Percentiles rank a stretch among this genome's conserved stretches.
Evolutionary conservation across 116 monocot species (phyloP).

Genomic region (Trichopus zeylanicus): DNA sequence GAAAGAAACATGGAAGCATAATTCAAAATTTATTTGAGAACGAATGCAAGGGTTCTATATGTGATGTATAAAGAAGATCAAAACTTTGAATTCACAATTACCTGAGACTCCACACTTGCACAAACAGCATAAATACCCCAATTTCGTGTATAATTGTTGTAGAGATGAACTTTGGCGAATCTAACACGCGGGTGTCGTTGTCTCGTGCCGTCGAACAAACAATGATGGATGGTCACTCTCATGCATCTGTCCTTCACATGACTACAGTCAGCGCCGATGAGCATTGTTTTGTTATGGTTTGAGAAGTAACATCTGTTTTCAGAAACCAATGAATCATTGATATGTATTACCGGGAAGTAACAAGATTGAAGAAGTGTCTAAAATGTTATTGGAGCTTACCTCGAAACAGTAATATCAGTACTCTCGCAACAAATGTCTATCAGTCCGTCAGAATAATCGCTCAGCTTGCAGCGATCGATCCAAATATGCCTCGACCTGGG

Average conservation of each 20-base stretch:
- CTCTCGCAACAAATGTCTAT: slow-evolving; percentile 89
- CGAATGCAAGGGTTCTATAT: neutral
- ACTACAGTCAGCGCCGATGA: slow-evolving; percentile 57
- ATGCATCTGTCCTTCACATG: slow-evolving; percentile 64
- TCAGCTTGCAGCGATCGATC: slow-evolving; percentile 82
- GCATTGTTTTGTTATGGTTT: slow-evolving; percentile 75
- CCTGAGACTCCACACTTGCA: slow-evolving; percentile 93
- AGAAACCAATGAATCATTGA: neutral
- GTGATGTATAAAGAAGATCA: no score
- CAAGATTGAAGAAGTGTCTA: neutral
- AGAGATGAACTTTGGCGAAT: slow-evolving; percentile 89
- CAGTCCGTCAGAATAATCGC: slow-evolving; percentile 72
- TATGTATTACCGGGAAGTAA: no score
- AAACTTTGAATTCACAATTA: neutral
- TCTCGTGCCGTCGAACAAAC: slow-evolving; percentile 78
- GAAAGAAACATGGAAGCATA: neutral
- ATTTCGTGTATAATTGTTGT: slow-evolving; percentile 86
- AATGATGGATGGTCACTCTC: slow-evolving; percentile 86
- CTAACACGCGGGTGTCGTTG: slow-evolving; percentile 89
- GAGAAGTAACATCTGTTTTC: slow-evolving; percentile 60
- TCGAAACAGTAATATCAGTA: slow-evolving; percentile 87
- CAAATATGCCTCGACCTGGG: slow-evolving; percentile 84
- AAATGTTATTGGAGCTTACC: slow-evolving; percentile 17
- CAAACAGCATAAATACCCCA: slow-evolving; percentile 99
- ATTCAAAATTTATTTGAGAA: no score